Evolutionary conservation across 148 eudicot genomes (phyloP).

Genomic region (Silene latifolia): DNA sequence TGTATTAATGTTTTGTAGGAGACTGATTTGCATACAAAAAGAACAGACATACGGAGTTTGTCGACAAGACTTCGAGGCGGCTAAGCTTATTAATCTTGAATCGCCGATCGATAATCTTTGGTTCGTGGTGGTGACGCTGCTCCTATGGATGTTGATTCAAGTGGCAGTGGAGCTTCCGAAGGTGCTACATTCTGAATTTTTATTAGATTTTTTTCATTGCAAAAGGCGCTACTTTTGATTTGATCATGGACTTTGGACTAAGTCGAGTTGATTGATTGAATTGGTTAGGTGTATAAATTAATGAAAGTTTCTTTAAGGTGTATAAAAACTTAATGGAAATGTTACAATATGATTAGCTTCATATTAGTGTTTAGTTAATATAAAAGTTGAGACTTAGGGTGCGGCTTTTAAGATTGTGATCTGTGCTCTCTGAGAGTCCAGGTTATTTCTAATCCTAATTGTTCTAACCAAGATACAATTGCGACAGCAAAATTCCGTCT

Average conservation of each 20-base stretch:
- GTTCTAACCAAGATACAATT: too few species aligned
- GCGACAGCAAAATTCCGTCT: too few species aligned
- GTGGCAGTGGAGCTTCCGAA: slow-evolving; percentile 38
- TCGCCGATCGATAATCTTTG: slow-evolving; percentile 32
- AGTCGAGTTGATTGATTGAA: background rate
- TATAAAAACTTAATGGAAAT: too few species aligned
- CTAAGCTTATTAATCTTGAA: slow-evolving; percentile 75
- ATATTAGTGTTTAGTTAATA: too few species aligned
- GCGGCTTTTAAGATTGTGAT: too few species aligned
- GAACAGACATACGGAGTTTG: slow-evolving; percentile 86
- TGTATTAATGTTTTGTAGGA: slow-evolving; percentile 41
- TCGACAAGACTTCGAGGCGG: slow-evolving; percentile 78
- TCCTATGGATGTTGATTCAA: slow-evolving; percentile 57
- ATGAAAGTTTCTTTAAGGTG: too few species aligned
- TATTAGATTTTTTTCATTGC: background rate
- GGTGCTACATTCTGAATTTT: slow-evolving; percentile 27
- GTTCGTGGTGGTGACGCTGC: slow-evolving; percentile 29
- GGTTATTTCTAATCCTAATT: too few species aligned
- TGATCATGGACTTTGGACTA: background rate
- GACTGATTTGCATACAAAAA: slow-evolving; percentile 92
- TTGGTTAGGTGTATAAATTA: too few species aligned
- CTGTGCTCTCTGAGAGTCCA: too few species aligned
- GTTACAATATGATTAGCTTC: too few species aligned
- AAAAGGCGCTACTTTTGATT: background rate
- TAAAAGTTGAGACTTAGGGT: too few species aligned